phyloP scores from a whole-genome alignment of 2,329 filamentous ascomycete genomes.

The Didymella lethalis region DNA sequence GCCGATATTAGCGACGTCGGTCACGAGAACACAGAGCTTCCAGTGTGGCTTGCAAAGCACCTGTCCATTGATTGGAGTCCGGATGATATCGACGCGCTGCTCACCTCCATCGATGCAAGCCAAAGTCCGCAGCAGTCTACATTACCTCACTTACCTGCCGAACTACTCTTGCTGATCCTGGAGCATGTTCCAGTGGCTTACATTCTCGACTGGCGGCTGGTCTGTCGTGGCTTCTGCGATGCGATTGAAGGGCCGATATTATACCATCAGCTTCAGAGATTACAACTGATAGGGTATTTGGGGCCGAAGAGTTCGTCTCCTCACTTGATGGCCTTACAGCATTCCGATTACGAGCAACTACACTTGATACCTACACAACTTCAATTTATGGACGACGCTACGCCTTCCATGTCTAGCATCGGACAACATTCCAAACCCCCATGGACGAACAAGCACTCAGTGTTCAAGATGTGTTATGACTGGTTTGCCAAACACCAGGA shows the following conservation, averaged over 20 bases:
- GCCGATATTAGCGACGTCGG: background rate
- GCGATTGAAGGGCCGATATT: conserved; percentile 42
- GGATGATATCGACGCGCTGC: conserved; percentile 38
- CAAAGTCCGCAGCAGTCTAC: conserved; percentile 22
- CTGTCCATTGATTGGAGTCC: conserved; percentile 36
- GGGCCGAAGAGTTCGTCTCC: conserved; percentile 12
- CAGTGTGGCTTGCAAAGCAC: conserved; percentile 35
- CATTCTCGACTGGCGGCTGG: conserved; percentile 39
- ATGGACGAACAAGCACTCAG: conserved; percentile 31
- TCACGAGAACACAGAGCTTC: conserved; percentile 16
- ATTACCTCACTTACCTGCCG: conserved; percentile 39
- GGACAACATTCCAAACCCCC: conserved; percentile 2
- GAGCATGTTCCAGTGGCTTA: conserved; percentile 39
- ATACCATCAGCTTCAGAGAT: conserved; percentile 33
- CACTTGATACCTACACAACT: conserved; percentile 29
- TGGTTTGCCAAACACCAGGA: conserved; percentile 26
- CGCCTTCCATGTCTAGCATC: background rate
- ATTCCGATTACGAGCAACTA: conserved; percentile 29
- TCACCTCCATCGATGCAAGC: conserved; percentile 42
- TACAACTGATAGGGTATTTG: conserved; percentile 35
- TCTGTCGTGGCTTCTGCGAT: conserved; percentile 44
- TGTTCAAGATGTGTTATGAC: conserved; percentile 34
- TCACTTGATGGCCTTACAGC: conserved; percentile 13
- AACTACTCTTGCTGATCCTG: conserved; percentile 40
- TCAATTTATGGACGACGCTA: background rate